Evolutionary conservation across 1,284 basidiomycete genomes (phyloP).

Genomic region (Tilletia walkeri): DNA sequence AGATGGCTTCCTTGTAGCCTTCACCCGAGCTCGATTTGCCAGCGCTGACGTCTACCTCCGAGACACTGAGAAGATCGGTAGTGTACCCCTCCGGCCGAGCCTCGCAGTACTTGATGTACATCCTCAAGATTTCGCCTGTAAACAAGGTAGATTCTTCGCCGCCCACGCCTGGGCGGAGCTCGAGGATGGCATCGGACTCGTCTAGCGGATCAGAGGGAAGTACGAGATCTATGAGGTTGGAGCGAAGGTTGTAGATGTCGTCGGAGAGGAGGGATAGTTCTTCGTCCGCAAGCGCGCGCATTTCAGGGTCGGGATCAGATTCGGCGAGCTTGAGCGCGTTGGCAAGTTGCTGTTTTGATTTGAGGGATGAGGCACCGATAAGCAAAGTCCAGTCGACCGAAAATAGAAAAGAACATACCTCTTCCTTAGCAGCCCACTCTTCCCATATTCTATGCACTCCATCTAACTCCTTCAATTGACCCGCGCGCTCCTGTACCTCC

Average conservation of each 20-base stretch:
- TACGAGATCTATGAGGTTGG: conserved; percentile 69
- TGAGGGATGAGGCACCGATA: conserved; percentile 30
- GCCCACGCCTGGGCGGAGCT: conserved; percentile 88
- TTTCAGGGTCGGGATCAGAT: conserved; percentile 65
- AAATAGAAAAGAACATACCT: conserved; percentile 26
- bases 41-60: conserved; percentile 34
- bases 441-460: conserved; percentile 63
- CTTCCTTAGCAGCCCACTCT: conserved; percentile 59
- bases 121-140: conserved; percentile 72
- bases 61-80: conserved; percentile 26
- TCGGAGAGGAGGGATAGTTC: conserved; percentile 66
- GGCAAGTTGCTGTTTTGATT: conserved; percentile 60
- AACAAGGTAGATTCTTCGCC: conserved; percentile 86
- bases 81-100: conserved; percentile 1
- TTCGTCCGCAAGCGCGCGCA: conserved; percentile 72
- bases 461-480: conserved; percentile 61
- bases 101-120: conserved; percentile 68
- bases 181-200: conserved; percentile 74
- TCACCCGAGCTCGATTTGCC: conserved; percentile 54
- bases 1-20: conserved; percentile 76
- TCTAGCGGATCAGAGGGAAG: conserved; percentile 69
- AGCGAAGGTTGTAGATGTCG: conserved; percentile 61
- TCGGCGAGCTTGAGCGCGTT: conserved; percentile 17
- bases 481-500: neutral
- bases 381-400: too few relatives aligned